Base-by-base conservation (phyloP, 495 filamentous ascomycete genomes). In the Podospora pseudopauciseta region DNA sequence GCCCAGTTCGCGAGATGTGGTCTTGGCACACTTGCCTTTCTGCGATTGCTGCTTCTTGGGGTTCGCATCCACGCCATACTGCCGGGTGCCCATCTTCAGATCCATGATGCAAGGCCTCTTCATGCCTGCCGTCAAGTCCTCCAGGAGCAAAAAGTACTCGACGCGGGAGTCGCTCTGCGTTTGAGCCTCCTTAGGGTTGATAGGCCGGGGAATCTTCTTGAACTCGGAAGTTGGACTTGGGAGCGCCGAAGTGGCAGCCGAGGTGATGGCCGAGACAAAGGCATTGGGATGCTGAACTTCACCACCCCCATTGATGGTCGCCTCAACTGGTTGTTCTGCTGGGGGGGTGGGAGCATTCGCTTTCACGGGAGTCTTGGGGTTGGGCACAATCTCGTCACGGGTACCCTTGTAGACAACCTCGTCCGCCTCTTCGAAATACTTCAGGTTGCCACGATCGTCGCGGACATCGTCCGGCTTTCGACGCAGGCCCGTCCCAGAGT, bases 31-130 rank as follows among this genome's bases (percentile, higher is more conserved):
- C 77, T 99, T 99, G 64, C 89, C 89, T 60, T 91, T 87, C 77
- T 99, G 95, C 0, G 95, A 97, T 65, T 91, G 89, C 67, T 92
- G 91, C 76, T 99, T 99, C 80, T 95, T 94, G 55, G 94, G 89
- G 62, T 85, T 86, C 9, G 95, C 95, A 68, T 97, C 94, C n/a
- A 97, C 86, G 16, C 95, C 95, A 78, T 97, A 97, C 76, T 99
- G 95, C 3, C 95, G 88, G n/a, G 95, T 99, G 13, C 95, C 95
- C 95, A 99, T 99, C 78, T 99, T 99, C 68, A 99, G 83, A 78
- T 99, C 95, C 72, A 99, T 89, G 55, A 97, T 95, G 79, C 95
- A 98, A 15, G 95, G 95, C 39, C 90, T 89, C 74, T 91, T 92
- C 94, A 99, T 97, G 44, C 95, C 95, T 5, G 95, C 92, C 2